These are phyloP conservation scores for Pythium inflatum DNA, from an alignment of 352 stramenopile genomes.

Conservation along the genomic window DNA sequence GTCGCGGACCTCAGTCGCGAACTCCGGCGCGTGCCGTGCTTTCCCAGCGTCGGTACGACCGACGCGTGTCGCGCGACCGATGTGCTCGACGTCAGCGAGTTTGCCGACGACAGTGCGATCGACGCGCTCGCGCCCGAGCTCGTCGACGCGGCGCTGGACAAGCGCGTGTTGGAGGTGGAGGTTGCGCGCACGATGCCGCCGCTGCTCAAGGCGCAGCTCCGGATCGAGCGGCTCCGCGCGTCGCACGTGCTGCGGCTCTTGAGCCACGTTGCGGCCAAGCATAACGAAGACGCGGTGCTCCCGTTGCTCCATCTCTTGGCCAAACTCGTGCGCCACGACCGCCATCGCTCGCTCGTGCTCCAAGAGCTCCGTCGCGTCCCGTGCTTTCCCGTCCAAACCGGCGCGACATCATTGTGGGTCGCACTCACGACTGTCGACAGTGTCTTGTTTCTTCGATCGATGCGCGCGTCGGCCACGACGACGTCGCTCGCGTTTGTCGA, in stretches of 20 bases:
- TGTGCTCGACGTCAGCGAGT: constrained; percentile 53
- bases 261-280: constrained; percentile 35
- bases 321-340: constrained; percentile 65
- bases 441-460: constrained; percentile 23
- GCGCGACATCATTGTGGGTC: constrained; percentile 6
- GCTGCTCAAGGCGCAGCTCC: constrained; percentile 60
- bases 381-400: constrained; percentile 65
- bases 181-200: constrained; percentile 45
- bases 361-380: constrained; percentile 74
- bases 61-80: constrained; percentile 23
- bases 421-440: constrained; percentile 19
- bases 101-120: constrained; percentile 23
- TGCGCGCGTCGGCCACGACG: neutral
- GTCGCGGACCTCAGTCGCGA: constrained; percentile 66
- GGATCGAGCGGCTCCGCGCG: constrained; percentile 64
- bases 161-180: constrained; percentile 52
- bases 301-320: constrained; percentile 52
- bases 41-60: constrained; percentile 31
- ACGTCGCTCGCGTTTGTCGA: constrained; percentile 1
- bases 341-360: constrained; percentile 46
- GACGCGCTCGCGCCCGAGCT: constrained; percentile 19
- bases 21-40: constrained; percentile 54
- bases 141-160: constrained; percentile 42
- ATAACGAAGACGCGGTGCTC: constrained; percentile 45
- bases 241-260: constrained; percentile 70